Base-by-base conservation (phyloP, 768 basidiomycete genomes). In the Gymnopilus dilepis region DNA sequence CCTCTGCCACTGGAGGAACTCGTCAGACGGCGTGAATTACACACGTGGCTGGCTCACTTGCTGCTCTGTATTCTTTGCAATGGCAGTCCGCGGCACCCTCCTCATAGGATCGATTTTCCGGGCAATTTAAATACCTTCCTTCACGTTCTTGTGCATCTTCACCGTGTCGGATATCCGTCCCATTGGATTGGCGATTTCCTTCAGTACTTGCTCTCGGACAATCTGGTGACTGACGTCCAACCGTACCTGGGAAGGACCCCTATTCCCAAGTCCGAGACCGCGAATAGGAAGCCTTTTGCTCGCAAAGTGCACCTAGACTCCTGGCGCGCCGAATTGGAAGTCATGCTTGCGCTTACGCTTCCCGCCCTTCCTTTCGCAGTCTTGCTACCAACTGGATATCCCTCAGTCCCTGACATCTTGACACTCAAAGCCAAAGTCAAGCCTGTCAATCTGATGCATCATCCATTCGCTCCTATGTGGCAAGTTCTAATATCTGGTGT, bases 171-270 rank as follows among this genome's bases (percentile, higher is more conserved):
- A 2, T 69, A 62, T 41, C 70, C 70, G 1, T 13, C 63, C 4
- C 70, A 69, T 59, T 71, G 70, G 68, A 50, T 71, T 2, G 63
- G 61, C 22, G 70, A 71, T 21, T 66, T 71, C 40, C 31, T 64
- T 6, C 67, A 71, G 48, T 60, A 54, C 37, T 37, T 67, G 11
- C 22, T 69, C 13, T 61, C 64, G 11, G 59, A 70, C 24, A 63
- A 61, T 13, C 28, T 70, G 4, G 48, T 62, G 11, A 70, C 69
- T 7, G 53, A 62, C 24, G 54, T 48, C 7, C 51, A 50, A 6
- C 53, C 63, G 3, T 69, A 65, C 33, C 33, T 55, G 4, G 69
- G 62, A 1, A 42, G 7, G n/a, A 58, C 65, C 3, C 64, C 69
- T 6, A 58, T 71, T 41, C 60, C 56, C 2, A 48, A 41, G 11